Conservation (phyloP, 78 protist species). For the Speleostelium caveatum region DNA sequence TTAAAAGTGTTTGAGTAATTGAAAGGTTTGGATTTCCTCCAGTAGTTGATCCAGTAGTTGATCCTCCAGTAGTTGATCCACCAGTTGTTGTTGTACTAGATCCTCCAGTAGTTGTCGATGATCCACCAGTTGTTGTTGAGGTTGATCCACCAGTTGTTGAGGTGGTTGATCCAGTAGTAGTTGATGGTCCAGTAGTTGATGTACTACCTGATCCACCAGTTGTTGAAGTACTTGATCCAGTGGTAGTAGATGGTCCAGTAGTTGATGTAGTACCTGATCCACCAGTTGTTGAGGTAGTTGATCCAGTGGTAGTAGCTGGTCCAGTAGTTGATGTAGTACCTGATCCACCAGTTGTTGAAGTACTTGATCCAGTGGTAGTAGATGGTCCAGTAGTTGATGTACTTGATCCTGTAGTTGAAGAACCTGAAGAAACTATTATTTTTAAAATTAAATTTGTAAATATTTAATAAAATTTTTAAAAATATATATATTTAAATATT, state of each 20-base stretch:
- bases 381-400: neutral
- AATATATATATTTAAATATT: neutral
- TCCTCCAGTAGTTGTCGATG: slow-evolving; percentile 13
- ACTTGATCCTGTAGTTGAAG: neutral
- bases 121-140: slow-evolving; percentile 9
- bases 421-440: neutral
- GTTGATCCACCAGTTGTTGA: neutral
- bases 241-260: slow-evolving; percentile 19
- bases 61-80: slow-evolving; percentile 2
- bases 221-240: slow-evolving; percentile 14
- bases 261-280: slow-evolving; percentile 10
- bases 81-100: slow-evolving; percentile 25
- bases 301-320: slow-evolving; percentile 2
- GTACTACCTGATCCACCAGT: slow-evolving; percentile 4
- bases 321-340: slow-evolving; percentile 18
- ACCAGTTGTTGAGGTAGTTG: neutral
- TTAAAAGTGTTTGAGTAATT: neutral
- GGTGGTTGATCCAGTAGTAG: slow-evolving; percentile 3
- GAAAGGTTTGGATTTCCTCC: neutral
- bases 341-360: neutral
- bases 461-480: neutral
- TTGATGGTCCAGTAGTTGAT: slow-evolving; percentile 17
- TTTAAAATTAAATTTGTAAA: neutral
- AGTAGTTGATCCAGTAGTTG: neutral
- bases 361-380: neutral